Conservation (phyloP, 768 basidiomycete species). For the Rossbeevera mucosa region DNA sequence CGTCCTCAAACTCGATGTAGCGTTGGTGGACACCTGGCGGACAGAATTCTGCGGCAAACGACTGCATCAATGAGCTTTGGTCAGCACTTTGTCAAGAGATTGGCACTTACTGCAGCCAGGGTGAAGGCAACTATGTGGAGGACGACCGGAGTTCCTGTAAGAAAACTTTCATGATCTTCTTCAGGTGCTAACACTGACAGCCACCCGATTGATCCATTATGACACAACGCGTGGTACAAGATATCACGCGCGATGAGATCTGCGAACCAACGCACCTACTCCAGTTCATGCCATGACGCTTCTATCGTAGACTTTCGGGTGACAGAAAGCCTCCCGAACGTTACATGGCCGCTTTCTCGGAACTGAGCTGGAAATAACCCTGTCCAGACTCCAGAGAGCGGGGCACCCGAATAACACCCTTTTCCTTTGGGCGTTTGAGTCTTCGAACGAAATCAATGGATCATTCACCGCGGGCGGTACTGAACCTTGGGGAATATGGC, state of each 20-base stretch:
- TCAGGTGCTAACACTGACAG: not conserved
- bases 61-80: not conserved
- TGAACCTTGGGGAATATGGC: constrained; percentile 69
- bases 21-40: not conserved
- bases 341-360: constrained; percentile 46
- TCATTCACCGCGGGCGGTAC: constrained; percentile 43
- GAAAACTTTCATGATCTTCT: not conserved
- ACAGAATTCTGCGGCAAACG: not conserved
- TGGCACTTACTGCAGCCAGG: not conserved
- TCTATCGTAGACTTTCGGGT: constrained; percentile 51
- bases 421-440: constrained; percentile 64
- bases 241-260: not conserved
- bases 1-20: constrained; percentile 12
- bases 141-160: not conserved
- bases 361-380: constrained; percentile 62
- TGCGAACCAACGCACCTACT: not conserved
- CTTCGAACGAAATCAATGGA: constrained; percentile 41
- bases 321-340: constrained; percentile 49
- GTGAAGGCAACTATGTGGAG: not conserved
- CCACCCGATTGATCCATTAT: not conserved
- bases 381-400: constrained; percentile 53
- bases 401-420: constrained; percentile 63
- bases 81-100: not conserved
- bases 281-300: not conserved
- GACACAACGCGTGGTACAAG: not conserved